phyloP scores from a whole-genome alignment of 257 asterid genomes.

The Jacaranda mimosifolia region DNA sequence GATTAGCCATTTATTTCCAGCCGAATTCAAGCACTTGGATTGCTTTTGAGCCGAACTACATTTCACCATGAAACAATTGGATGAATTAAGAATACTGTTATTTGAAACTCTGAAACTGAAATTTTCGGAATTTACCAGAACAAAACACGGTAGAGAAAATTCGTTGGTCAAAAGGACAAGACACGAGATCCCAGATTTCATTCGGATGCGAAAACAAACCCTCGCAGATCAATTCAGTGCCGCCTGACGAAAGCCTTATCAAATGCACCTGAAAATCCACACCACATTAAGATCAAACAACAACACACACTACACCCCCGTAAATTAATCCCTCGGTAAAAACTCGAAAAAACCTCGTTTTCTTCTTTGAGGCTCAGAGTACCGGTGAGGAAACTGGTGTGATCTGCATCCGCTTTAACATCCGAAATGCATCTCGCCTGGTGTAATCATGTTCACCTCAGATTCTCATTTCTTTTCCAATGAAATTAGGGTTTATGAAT shows the following conservation, averaged over 20 bases:
- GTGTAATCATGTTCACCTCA: slow-evolving; percentile 31
- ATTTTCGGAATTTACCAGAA: slow-evolving; percentile 57
- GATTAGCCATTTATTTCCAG: background rate
- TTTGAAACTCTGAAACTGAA: slow-evolving; percentile 22
- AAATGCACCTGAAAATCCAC: slow-evolving; percentile 76
- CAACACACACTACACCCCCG: slow-evolving; percentile 11
- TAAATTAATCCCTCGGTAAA: background rate
- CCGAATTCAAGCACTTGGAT: background rate
- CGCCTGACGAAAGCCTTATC: slow-evolving; percentile 80
- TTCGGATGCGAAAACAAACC: slow-evolving; percentile 93
- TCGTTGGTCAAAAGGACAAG: slow-evolving; percentile 94
- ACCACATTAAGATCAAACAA: slow-evolving; percentile 38
- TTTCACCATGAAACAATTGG: slow-evolving; percentile 16
- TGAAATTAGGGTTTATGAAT: slow-evolving; percentile 19
- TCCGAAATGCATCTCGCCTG: slow-evolving; percentile 98
- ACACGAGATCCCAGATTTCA: slow-evolving; percentile 95
- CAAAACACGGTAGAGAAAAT: slow-evolving; percentile 92
- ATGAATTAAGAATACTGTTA: background rate
- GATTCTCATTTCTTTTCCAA: slow-evolving; percentile 3
- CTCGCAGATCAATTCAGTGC: slow-evolving; percentile 87
- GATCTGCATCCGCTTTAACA: slow-evolving; percentile 97
- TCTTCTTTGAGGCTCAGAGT: slow-evolving; percentile 97
- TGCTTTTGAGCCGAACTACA: slow-evolving; percentile 11
- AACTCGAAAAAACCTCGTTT: slow-evolving; percentile 68
- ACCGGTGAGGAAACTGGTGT: slow-evolving; percentile 89